Percentiles rank a stretch among this genome's conserved stretches.
These are phyloP conservation scores for Eimeria praecox DNA, from an alignment of 169 alveolate species.

Conservation along the genomic window DNA sequence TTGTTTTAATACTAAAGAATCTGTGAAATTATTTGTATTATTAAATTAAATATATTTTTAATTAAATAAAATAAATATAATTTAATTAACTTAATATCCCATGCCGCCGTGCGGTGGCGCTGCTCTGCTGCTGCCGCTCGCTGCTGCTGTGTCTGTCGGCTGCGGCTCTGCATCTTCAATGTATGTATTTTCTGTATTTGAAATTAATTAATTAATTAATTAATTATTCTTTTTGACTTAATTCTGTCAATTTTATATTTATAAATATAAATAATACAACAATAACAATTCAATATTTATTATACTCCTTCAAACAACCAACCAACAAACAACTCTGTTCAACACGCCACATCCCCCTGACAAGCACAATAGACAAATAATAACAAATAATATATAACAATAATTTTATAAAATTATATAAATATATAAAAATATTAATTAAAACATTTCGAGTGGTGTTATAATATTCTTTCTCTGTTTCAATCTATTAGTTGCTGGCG, in stretches of 20 bases:
- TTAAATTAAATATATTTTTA: neutral
- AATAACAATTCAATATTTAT: no score
- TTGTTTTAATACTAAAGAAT: neutral
- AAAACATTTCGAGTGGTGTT: no score
- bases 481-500: no score
- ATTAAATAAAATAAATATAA: neutral
- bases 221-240: neutral
- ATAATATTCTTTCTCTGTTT: no score
- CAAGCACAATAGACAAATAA: neutral
- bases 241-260: neutral
- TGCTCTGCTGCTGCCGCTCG: neutral
- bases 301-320: neutral
- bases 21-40: neutral
- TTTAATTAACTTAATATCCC: no score
- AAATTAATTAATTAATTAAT: neutral
- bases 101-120: neutral
- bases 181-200: no score
- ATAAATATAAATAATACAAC: neutral
- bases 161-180: neutral
- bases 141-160: neutral
- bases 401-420: no score
- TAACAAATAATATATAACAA: no score
- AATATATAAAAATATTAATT: no score
- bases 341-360: no score
- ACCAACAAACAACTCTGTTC: no score